Evolutionary conservation across 2,329 filamentous ascomycete genomes (phyloP), one percentile per base, ranked within the genome.

Genomic region (Pseudogymnoascus sp.): DNA sequence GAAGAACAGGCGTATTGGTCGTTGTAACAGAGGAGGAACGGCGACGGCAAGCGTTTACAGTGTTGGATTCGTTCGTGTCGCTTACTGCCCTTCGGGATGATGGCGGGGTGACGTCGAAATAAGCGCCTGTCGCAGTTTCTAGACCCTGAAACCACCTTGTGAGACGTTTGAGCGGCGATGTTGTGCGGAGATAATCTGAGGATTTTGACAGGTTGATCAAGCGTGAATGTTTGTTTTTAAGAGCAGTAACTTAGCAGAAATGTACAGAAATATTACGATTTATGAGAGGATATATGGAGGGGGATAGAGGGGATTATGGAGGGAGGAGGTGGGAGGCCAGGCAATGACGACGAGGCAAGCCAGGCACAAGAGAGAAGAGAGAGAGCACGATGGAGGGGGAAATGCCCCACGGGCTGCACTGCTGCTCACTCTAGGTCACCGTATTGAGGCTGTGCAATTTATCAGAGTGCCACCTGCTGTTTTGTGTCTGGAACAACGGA

Each of bases 391-490:
- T 44, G 50, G 60, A 35, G 60, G 50, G 60, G 61, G 31, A 53
- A 62, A n/a, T 33, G 44, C 35, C 61, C 38, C 33, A 62, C 44
- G 25, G 11, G 37, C 7, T 60, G 31, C 56, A 63, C 37, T 47
- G 21, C 33, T 25, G 23, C n/a, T 61, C 31, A 38, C 16, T 61
- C 37, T 50, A 50, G 56, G 62, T 35, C 56, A 61, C 62, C 62
- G 62, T 63, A 63, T 60, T 60, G 56, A 60, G 62, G 62, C 62
- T 60, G 62, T 63, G 62, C 56, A 63, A 38, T 21, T 33, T 18
- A 4, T 1, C n/a, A 14, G 16, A 56, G 47, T 56, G 50, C 10
- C 50, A 56, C 50, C 50, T 56, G 50, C 50, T 33, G 16, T 21
- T 31, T 31, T 44, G 25, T 18, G 47, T 53, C 14, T 31, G n/a